These are phyloP conservation scores for Coffea canephora DNA, from an alignment of 257 asterid genomes.

Conservation along the genomic window DNA sequence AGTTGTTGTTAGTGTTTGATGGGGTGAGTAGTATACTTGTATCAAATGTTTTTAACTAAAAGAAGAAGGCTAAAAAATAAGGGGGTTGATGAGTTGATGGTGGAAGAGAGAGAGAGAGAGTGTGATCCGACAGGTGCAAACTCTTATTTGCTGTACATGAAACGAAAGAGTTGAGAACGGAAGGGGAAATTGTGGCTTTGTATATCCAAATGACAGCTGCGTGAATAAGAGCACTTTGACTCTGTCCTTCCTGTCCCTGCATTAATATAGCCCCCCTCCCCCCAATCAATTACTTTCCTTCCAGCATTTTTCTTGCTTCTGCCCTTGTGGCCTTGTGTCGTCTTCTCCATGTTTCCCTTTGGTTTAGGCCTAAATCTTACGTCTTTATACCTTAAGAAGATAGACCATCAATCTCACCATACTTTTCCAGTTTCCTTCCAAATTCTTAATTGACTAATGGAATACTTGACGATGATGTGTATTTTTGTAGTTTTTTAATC, in stretches of 20 bases:
- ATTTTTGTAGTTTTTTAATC: not conserved
- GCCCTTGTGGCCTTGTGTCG: slow-evolving; percentile 12
- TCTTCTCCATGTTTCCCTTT: slow-evolving; percentile 24
- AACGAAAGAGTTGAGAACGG: slow-evolving; percentile 30
- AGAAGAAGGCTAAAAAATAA: not conserved
- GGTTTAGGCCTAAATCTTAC: slow-evolving; percentile 10
- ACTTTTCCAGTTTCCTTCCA: not conserved
- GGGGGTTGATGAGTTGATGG: slow-evolving; percentile 12
- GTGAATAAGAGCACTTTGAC: slow-evolving; percentile 73
- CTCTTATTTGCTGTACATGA: slow-evolving; percentile 63
- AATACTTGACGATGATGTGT: not conserved
- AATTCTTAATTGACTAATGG: not conserved
- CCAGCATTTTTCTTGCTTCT: not conserved
- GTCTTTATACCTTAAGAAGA: not conserved
- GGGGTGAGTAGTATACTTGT: not conserved
- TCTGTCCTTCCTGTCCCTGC: slow-evolving; percentile 61
- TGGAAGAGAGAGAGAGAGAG: slow-evolving; percentile 16
- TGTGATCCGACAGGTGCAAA: slow-evolving; percentile 78
- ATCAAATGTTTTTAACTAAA: slow-evolving; percentile 11
- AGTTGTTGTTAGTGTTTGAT: slow-evolving; percentile 5
- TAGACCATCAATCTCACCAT: not conserved
- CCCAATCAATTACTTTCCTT: slow-evolving; percentile 20
- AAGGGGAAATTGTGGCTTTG: slow-evolving; percentile 34
- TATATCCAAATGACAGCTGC: slow-evolving; percentile 95
- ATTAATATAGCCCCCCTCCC: slow-evolving; percentile 31